Percentiles rank a stretch among this genome's conserved stretches.
Conservation (phyloP, 305 asterid species). For the Caryopteris hybrid region DNA sequence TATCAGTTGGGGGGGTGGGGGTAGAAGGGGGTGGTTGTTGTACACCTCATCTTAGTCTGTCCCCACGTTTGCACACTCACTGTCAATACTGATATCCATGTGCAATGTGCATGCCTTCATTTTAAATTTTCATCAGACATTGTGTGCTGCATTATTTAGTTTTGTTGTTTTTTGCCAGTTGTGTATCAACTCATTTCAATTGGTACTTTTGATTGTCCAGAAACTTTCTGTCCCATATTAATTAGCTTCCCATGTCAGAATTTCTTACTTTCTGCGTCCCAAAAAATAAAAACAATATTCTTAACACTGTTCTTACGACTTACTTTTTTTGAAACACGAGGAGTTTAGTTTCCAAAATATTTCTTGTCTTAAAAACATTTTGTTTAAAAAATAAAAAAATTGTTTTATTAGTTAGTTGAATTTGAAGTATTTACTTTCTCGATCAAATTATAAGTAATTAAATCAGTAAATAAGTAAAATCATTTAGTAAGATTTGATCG, state of each 20-base stretch:
- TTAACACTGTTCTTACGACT: too few species aligned
- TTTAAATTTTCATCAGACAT: background rate
- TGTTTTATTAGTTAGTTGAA: too few species aligned
- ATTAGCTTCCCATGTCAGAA: background rate
- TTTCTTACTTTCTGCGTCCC: background rate
- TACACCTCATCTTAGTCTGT: slow-evolving; percentile 17
- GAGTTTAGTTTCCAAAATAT: too few species aligned
- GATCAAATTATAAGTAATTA: too few species aligned
- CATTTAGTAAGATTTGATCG: too few species aligned
- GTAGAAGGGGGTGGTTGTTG: background rate
- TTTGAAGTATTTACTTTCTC: too few species aligned
- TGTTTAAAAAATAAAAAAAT: too few species aligned
- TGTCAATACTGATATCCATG: slow-evolving; percentile 17
- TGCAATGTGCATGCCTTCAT: background rate
- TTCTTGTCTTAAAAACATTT: too few species aligned
- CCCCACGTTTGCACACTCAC: slow-evolving; percentile 20
- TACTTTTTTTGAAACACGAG: too few species aligned
- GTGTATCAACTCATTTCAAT: background rate
- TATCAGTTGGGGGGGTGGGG: background rate
- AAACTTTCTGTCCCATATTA: background rate
- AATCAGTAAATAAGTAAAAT: too few species aligned
- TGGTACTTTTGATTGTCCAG: background rate
- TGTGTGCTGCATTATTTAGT: background rate
- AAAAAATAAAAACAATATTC: too few species aligned
- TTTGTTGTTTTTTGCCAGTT: slow-evolving; percentile 12